Base-by-base conservation (phyloP, 1,284 basidiomycete species). In the Sanghuangporus weigelae region DNA sequence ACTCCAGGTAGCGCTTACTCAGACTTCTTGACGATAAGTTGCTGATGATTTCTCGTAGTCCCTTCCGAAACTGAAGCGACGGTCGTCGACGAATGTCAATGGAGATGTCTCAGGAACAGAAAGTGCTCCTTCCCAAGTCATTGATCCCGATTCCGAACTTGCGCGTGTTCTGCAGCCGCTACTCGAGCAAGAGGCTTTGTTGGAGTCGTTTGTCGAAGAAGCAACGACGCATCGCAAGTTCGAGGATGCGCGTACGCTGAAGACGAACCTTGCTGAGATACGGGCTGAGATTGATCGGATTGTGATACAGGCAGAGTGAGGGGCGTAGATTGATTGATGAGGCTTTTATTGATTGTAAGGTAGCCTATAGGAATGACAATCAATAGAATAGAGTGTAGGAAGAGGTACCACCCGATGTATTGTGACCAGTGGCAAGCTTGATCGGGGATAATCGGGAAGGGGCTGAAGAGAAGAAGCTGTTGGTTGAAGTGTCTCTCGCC, bases 151-250 rank as follows among this genome's bases (percentile, higher is more conserved):
- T 68, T 85, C 88, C 0, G 82, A 87, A 57, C 76, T 90, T 21
- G 92, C 92, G 1, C 79, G 84, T 39, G 76, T 81, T 3, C 76
- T 96, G 23, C 93, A 96, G 70, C 93, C 94, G 2, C 76, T 96
- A 19, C 80, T 96, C 8, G 94, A 96, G 74, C 94, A 96, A 75
- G 94, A 96, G 75, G 89, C 90, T 2, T 79, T 95, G 57, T 78
- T 96, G 39, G 93, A 96, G 76, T 81, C 84, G 1, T 93, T 91
- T 70, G 81, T 93, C 3, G 86, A 89, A 68, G 91, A 95, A 71
- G 93, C 93, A 3, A 89, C 87, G 72, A 83, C 85, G 0, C 88
- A 88, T 69, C 80, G 94, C 51, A 96, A 96, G 75, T 95, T 96
- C 67, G 94, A 96, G 74, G 94, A 96, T 72, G 87, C 87, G 19